Percentiles rank a stretch among this genome's conserved stretches.
These are phyloP conservation scores for Hansenula anomala DNA, from an alignment of 1,139 yeast genomes.

Conservation along the genomic window DNA sequence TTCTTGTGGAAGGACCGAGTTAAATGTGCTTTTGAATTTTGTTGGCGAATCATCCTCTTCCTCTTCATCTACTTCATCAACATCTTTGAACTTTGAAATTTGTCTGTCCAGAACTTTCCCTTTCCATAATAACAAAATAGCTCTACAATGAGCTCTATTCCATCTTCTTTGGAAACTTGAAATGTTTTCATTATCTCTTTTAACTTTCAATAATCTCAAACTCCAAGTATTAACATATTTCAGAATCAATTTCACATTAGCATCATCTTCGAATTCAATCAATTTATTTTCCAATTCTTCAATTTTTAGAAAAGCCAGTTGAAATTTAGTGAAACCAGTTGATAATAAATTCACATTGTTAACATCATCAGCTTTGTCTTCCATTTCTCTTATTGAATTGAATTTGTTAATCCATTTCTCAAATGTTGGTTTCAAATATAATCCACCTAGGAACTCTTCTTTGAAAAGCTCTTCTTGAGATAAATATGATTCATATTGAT, in stretches of 20 bases:
- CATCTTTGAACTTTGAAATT: no score
- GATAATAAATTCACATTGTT: conserved; percentile 17
- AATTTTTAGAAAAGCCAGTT: conserved; percentile 9
- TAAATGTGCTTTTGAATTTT: conserved; percentile 3
- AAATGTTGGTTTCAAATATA: conserved; percentile 7
- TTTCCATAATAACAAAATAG: conserved; percentile 29
- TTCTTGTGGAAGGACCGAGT: conserved; percentile 6
- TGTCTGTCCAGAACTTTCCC: conserved; percentile 15
- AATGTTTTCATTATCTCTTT: conserved; percentile 28
- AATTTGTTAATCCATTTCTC: conserved; percentile 16
- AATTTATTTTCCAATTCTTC: conserved; percentile 12
- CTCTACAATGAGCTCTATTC: conserved; percentile 31
- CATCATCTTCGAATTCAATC: conserved; percentile 14
- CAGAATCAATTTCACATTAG: conserved; percentile 17
- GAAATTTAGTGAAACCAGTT: conserved; percentile 20
- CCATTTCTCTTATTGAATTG: conserved; percentile 12
- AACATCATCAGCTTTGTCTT: conserved; percentile 18
- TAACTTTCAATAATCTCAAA: conserved; percentile 24
- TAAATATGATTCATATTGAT: conserved; percentile 3
- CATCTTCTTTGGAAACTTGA: conserved; percentile 28
- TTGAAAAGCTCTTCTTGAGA: conserved; percentile 7
- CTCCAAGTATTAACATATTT: conserved; percentile 27
- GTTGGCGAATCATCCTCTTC: conserved; percentile 19
- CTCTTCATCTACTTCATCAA: conserved; percentile 10
- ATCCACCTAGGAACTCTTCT: conserved; percentile 3